Evolutionary conservation across 257 asterid genomes (phyloP).

Genomic region (Scutellaria barbata): DNA sequence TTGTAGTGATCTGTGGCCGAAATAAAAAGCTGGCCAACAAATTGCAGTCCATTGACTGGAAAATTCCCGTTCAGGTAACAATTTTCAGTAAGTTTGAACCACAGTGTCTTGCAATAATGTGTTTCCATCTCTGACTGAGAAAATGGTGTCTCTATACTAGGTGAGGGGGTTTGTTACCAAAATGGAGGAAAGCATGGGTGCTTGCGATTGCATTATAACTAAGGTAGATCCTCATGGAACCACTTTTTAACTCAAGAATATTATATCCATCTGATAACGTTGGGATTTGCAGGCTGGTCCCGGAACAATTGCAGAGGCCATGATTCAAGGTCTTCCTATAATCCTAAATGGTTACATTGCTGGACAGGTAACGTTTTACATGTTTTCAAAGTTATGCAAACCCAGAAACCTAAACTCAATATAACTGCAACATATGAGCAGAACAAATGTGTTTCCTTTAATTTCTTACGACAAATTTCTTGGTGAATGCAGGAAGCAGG

Average conservation of each 20-base stretch:
- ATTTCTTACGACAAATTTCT: background rate
- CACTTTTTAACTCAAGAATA: background rate
- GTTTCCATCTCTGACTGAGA: background rate
- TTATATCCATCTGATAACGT: conserved; percentile 10
- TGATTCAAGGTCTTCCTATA: conserved; percentile 94
- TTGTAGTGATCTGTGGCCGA: conserved; percentile 91
- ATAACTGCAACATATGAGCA: too few species aligned
- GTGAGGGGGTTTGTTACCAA: conserved; percentile 93
- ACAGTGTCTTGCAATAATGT: background rate
- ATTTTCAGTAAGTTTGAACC: background rate
- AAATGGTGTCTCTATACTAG: conserved; percentile 42
- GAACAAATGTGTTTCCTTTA: too few species aligned
- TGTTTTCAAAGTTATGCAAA: too few species aligned
- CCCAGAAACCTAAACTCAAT: too few species aligned
- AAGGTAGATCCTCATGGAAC: conserved; percentile 53
- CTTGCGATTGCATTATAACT: conserved; percentile 96
- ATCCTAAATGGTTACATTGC: conserved; percentile 88
- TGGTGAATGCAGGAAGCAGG: conserved; percentile 86
- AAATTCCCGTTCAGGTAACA: conserved; percentile 69
- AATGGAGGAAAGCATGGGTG: conserved; percentile 99
- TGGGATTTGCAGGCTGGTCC: conserved; percentile 81
- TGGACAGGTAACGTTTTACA: conserved; percentile 70
- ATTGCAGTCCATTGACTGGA: conserved; percentile 79
- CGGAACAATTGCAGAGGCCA: conserved; percentile 95
- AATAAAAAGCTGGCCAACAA: conserved; percentile 77